These are phyloP conservation scores for Nicotiana tomentosiformis DNA, from an alignment of 257 asterid species.

Conservation along the genomic window DNA sequence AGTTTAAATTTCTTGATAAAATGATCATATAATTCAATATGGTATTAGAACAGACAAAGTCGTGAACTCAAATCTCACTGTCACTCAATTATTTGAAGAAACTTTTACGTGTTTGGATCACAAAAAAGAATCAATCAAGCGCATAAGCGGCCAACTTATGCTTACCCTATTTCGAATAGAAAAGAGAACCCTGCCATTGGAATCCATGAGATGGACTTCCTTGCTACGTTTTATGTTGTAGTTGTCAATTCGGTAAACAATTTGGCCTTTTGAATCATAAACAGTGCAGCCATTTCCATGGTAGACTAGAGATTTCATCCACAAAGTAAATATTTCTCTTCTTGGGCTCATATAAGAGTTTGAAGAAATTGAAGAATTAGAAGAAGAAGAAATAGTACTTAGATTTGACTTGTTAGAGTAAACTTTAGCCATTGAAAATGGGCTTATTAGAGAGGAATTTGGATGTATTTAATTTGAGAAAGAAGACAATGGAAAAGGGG, in stretches of 20 bases:
- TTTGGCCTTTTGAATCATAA: conserved; percentile 36
- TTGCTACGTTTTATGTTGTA: conserved; percentile 35
- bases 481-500: neutral
- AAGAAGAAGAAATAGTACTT: conserved; percentile 1
- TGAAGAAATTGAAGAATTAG: neutral
- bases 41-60: no score
- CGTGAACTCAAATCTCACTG: no score
- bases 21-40: neutral
- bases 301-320: conserved; percentile 68
- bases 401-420: conserved; percentile 26
- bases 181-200: conserved; percentile 42
- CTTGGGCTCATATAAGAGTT: conserved; percentile 18
- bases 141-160: neutral
- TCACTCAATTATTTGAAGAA: no score
- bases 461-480: neutral
- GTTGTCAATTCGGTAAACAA: conserved; percentile 55
- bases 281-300: conserved; percentile 63
- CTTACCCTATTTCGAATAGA: conserved; percentile 49
- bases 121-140: neutral
- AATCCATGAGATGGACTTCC: conserved; percentile 54
- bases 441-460: neutral
- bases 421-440: conserved; percentile 49
- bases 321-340: conserved; percentile 47
- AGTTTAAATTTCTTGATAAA: neutral
- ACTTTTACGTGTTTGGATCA: neutral